phyloP scores from a whole-genome alignment of 306 rosid species.

The Phaseolus lunatus region DNA sequence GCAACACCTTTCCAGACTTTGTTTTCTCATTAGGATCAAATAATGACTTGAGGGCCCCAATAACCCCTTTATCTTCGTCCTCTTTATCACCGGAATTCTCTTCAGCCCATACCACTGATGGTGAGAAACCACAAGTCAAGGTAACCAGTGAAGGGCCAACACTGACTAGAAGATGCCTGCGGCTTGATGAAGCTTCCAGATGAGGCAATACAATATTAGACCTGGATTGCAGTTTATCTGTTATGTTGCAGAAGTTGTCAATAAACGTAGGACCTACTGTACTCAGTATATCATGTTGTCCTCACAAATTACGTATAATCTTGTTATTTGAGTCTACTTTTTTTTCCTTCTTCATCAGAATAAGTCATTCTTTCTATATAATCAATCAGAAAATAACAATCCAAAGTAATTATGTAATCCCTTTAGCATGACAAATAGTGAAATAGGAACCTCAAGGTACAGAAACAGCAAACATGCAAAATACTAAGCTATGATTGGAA shows the following conservation, averaged over 20 bases:
- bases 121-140: conserved; percentile 54
- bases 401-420: background rate
- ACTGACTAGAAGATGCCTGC: conserved; percentile 57
- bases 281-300: conserved; percentile 4
- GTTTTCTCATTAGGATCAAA: conserved; percentile 78
- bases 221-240: conserved; percentile 67
- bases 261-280: conserved; percentile 39
- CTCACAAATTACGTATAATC: background rate
- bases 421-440: conserved; percentile 5
- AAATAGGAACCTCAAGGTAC: background rate
- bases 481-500: background rate
- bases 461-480: conserved; percentile 8
- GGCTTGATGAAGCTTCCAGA: conserved; percentile 52
- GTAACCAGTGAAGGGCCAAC: conserved; percentile 54
- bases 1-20: conserved; percentile 78
- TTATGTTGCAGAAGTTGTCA: conserved; percentile 58
- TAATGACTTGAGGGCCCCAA: conserved; percentile 72
- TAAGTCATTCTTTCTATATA: background rate
- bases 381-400: background rate
- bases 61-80: conserved; percentile 62
- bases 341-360: conserved; percentile 18
- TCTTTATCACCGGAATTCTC: conserved; percentile 54
- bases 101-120: conserved; percentile 61
- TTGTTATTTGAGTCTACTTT: conserved; percentile 19
- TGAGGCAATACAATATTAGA: conserved; percentile 54